Evolutionary conservation across 148 eudicot species (phyloP).

Genomic region (Amaranthus palmeri): DNA sequence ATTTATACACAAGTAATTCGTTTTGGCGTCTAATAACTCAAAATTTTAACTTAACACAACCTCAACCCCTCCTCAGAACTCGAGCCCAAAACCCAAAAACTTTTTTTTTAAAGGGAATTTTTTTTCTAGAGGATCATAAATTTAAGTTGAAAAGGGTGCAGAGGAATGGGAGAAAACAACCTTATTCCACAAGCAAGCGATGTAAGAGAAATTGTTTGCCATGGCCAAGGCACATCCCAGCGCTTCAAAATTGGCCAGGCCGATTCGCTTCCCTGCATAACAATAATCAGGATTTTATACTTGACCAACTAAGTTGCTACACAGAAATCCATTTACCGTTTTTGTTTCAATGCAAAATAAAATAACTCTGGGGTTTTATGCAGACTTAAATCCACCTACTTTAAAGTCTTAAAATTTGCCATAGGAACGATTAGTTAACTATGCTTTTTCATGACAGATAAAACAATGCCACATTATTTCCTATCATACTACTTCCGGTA

Average conservation of each 20-base stretch:
- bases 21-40: no score
- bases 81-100: neutral
- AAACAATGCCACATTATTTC: no score
- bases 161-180: constrained; percentile 27
- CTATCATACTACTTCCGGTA: no score
- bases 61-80: neutral
- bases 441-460: no score
- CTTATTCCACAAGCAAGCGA: constrained; percentile 96
- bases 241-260: constrained; percentile 68
- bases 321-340: neutral
- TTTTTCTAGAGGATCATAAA: neutral
- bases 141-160: neutral
- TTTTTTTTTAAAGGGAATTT: neutral
- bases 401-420: no score
- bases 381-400: no score
- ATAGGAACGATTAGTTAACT: no score
- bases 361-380: no score
- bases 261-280: constrained; percentile 20
- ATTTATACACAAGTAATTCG: no score
- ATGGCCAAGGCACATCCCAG: constrained; percentile 98
- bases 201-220: constrained; percentile 87
- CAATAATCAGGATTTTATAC: neutral
- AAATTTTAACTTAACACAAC: no score
- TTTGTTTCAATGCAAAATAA: no score
- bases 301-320: neutral